phyloP scores from a whole-genome alignment of 192 early-diverging fungal genomes.

The Mortierella claussenii region DNA sequence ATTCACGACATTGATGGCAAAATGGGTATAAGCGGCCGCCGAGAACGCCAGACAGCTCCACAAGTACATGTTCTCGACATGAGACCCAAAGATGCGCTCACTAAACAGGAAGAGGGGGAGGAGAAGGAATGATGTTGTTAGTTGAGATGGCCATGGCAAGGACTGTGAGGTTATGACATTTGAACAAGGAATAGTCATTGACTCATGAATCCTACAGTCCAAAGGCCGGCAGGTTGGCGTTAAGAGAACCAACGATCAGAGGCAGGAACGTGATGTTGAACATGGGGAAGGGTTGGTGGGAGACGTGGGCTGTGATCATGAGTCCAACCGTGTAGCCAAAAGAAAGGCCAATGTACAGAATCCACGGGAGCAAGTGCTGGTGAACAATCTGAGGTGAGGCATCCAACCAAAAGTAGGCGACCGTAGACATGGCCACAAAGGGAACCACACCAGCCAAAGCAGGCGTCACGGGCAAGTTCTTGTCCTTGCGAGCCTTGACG shows the following conservation, averaged over 20 bases:
- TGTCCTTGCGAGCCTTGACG: constrained; percentile 62
- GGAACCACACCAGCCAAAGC: constrained; percentile 76
- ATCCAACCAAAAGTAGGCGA: constrained; percentile 73
- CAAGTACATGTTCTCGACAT: constrained; percentile 63
- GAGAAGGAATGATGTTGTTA: no score
- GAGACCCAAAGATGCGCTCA: constrained; percentile 58
- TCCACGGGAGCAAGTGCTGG: constrained; percentile 76
- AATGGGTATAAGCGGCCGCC: constrained; percentile 71
- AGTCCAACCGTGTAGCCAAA: constrained; percentile 86
- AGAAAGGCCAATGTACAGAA: constrained; percentile 74
- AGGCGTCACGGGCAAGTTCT: constrained; percentile 61
- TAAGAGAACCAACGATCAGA: constrained; percentile 68
- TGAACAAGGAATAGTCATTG: no score
- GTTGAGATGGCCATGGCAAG: no score
- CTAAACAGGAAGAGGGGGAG: no score
- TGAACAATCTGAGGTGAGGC: constrained; percentile 72
- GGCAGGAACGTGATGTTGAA: constrained; percentile 72
- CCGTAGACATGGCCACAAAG: constrained; percentile 60
- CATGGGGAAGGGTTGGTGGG: constrained; percentile 84
- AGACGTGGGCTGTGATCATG: constrained; percentile 89
- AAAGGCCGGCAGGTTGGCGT: constrained; percentile 63
- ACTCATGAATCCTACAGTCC: constrained; percentile 52
- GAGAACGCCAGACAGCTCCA: constrained; percentile 68
- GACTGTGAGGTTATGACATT: no score
- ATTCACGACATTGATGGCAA: constrained; percentile 75